A percentile compares a stretch with the other conserved stretches of the same genome.
These are phyloP conservation scores for Kodamaea sp. DNA, from an alignment of 1,139 yeast genomes.

Conservation along the genomic window DNA sequence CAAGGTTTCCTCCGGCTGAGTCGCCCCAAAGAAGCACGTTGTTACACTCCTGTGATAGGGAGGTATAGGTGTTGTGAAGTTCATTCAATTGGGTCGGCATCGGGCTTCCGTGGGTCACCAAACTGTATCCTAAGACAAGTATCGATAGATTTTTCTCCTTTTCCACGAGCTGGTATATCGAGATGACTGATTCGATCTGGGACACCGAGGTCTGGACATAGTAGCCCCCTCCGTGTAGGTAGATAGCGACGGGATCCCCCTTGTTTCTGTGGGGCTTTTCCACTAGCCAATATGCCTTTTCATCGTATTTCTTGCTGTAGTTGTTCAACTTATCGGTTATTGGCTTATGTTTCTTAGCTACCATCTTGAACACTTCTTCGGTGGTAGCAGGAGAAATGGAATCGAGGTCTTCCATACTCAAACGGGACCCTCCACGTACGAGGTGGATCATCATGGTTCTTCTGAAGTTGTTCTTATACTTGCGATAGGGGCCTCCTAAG, in stretches of 20 bases:
- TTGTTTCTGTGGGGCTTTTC: slow-evolving; percentile 27
- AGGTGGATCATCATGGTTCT: not conserved
- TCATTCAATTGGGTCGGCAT: slow-evolving; percentile 41
- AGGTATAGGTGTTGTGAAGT: slow-evolving; percentile 30
- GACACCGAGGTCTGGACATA: slow-evolving; percentile 34
- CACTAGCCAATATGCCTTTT: slow-evolving; percentile 40
- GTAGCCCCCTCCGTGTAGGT: slow-evolving; percentile 48
- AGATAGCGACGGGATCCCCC: slow-evolving; percentile 39
- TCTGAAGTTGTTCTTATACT: slow-evolving; percentile 2
- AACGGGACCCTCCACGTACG: not conserved
- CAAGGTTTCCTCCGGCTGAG: slow-evolving; percentile 47
- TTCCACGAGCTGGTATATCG: slow-evolving; percentile 32
- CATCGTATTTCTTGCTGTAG: slow-evolving; percentile 36
- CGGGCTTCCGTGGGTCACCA: slow-evolving; percentile 31
- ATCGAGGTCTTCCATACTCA: not conserved
- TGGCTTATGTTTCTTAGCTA: slow-evolving; percentile 5
- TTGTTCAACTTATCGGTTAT: slow-evolving; percentile 20
- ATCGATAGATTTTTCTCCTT: slow-evolving; percentile 30
- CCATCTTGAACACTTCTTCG: slow-evolving; percentile 6
- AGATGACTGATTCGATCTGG: slow-evolving; percentile 33
- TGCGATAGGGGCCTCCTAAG: slow-evolving; percentile 1
- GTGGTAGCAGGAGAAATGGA: not conserved
- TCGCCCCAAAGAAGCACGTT: slow-evolving; percentile 41
- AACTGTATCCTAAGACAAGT: slow-evolving; percentile 40
- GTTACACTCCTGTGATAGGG: slow-evolving; percentile 27